Evolutionary conservation across 2,329 filamentous ascomycete species (phyloP).

Genomic region (Pseudocercospora cruenta): DNA sequence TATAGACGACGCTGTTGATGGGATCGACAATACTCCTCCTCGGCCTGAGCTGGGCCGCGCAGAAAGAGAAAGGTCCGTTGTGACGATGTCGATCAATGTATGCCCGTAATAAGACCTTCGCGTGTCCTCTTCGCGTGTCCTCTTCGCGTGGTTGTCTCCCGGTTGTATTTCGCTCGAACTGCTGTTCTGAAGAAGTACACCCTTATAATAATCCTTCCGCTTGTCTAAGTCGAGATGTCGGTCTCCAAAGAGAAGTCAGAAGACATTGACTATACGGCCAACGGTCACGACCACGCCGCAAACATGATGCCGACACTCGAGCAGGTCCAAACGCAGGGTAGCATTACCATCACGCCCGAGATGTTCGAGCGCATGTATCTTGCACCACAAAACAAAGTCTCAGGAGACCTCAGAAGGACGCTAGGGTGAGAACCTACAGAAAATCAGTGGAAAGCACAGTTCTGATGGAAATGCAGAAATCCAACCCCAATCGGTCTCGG

Average conservation of each 20-base stretch:
- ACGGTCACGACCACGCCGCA: slow-evolving; percentile 13
- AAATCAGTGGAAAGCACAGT: not conserved
- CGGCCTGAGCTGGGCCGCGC: not conserved
- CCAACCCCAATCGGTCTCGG: slow-evolving; percentile 21
- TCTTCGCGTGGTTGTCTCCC: not conserved
- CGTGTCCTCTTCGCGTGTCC: not conserved
- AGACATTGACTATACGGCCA: slow-evolving; percentile 14
- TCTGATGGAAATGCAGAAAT: slow-evolving; percentile 4
- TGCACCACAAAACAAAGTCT: slow-evolving; percentile 24
- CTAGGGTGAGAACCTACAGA: slow-evolving; percentile 16
- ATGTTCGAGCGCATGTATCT: slow-evolving; percentile 33
- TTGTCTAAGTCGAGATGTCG: slow-evolving; percentile 6
- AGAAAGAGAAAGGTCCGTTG: not conserved
- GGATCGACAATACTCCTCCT: not conserved
- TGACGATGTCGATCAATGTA: slow-evolving; percentile 1
- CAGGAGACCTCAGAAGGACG: slow-evolving; percentile 25
- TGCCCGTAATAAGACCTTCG: not conserved
- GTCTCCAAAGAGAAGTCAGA: slow-evolving; percentile 4
- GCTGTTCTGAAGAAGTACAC: not conserved
- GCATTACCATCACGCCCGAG: slow-evolving; percentile 26
- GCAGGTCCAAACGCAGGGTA: slow-evolving; percentile 25
- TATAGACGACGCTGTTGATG: not conserved
- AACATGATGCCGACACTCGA: slow-evolving; percentile 19
- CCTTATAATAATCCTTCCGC: not conserved
- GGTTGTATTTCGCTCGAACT: not conserved